Base-by-base conservation (phyloP, 208 protist genomes). In the Leishmania major region DNA sequence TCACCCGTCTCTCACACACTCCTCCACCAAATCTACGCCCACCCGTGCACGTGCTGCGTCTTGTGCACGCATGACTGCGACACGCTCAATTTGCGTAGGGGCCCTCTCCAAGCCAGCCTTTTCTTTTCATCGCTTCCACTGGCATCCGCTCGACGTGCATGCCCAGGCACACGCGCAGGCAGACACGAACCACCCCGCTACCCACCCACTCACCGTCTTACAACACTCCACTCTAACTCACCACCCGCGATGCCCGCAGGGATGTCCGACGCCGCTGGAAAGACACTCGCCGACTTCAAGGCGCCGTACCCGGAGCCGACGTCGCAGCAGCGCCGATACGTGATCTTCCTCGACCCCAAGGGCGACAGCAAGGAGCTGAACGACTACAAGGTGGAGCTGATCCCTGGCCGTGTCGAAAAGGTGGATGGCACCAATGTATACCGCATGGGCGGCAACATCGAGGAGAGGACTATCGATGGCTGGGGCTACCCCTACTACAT, bases 321-420 rank as follows among this genome's bases (percentile, higher is more conserved):
- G 2, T 64, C 86, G 22, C 85, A 91, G 31, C 91, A 96, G 84
- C 88, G 88, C 78, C 89, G 91, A 80, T 94, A 83, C 78, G 90
- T 93, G 51, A 92, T 96, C 75, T 91, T 92, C 79, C 91, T 94
- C 70, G 89, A 94, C 25, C 75, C 80, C 35, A 90, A 92, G 78
- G 85, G 76, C 31, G 80, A 91, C 71, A 78, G 84, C 5, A 81
- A 79, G n/a, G 87, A 93, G 55, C 60, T 78, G 60, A 73, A 83
- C 25, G 75, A 91, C 81, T 94, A 89, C 82, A 89, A 91, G 80
- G 73, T 96, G 75, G 78, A 94, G 85, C 83, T 94, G 37, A 92
- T 94, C 55, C 90, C 93, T 17, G 93, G 93, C 45, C 87, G 85
- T 37, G 76, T 89, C 40, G 76, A 87, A 78, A 78, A 77, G 28